These are phyloP conservation scores for Ustilago xerochloae DNA, from an alignment of 1,284 basidiomycete genomes.

Conservation along the genomic window DNA sequence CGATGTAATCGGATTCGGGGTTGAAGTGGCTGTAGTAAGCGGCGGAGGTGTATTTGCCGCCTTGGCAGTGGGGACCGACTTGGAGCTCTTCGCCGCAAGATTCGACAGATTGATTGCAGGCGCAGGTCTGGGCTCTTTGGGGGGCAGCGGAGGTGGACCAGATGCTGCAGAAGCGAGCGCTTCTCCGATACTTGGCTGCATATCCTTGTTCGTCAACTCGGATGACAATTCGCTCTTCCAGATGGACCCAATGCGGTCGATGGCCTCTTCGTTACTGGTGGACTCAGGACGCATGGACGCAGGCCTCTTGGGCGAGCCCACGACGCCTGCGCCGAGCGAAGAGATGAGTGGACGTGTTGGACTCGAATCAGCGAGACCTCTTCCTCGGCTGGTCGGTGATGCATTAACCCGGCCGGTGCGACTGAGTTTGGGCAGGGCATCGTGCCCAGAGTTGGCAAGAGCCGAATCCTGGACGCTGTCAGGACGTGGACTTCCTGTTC, in stretches of 20 bases:
- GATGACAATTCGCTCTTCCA: conserved; percentile 58
- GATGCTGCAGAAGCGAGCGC: conserved; percentile 32
- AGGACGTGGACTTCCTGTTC: conserved; percentile 9
- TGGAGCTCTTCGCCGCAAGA: background rate
- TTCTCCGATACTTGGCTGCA: conserved; percentile 38
- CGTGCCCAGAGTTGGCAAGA: conserved; percentile 20
- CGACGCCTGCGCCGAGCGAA: conserved; percentile 6
- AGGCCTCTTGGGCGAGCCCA: conserved; percentile 19
- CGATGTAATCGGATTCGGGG: conserved; percentile 1
- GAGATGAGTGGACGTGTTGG: conserved; percentile 8
- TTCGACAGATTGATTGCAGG: background rate
- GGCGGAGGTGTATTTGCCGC: background rate
- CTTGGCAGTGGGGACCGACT: background rate
- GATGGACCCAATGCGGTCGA: conserved; percentile 46
- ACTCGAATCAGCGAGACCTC: conserved; percentile 7
- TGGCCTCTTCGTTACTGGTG: conserved; percentile 38
- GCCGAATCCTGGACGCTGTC: conserved; percentile 21
- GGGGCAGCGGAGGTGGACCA: conserved; percentile 50
- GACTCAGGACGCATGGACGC: conserved; percentile 21
- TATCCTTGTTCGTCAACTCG: conserved; percentile 32
- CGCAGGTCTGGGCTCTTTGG: conserved; percentile 29
- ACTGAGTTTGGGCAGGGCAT: background rate
- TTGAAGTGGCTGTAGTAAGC: background rate
- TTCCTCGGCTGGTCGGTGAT: conserved; percentile 5
- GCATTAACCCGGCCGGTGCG: background rate